Conservation (phyloP, 2,329 filamentous ascomycete genomes). For the Stylonectria norvegica region DNA sequence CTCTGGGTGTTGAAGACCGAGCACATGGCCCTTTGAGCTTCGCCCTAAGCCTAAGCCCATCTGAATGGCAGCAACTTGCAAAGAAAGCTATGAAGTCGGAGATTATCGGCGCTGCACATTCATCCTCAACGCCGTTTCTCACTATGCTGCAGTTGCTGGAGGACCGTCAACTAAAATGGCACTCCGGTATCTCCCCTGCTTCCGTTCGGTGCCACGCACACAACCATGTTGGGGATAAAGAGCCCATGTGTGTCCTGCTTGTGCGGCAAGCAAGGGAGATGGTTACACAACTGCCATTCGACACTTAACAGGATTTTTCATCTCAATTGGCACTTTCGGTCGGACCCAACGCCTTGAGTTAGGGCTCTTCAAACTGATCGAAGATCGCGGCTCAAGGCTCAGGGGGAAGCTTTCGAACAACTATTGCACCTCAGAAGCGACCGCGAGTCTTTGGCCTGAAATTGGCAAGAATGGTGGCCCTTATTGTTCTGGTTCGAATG, state of each 20-base stretch:
- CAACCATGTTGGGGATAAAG: conserved; percentile 16
- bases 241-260: conserved; percentile 22
- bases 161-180: conserved; percentile 22
- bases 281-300: conserved; percentile 9
- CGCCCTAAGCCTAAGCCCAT: conserved; percentile 13
- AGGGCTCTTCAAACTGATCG: too few species aligned
- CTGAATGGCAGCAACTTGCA: conserved; percentile 17
- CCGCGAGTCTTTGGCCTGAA: too few species aligned
- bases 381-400: too few species aligned
- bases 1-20: not conserved
- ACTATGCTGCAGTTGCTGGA: conserved; percentile 23
- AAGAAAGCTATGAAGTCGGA: conserved; percentile 21
- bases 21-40: conserved; percentile 1
- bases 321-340: too few species aligned
- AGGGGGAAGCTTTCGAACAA: not conserved
- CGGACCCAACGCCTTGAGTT: too few species aligned
- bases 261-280: conserved; percentile 23
- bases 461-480: too few species aligned
- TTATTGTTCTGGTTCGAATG: too few species aligned
- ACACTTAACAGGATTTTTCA: not conserved
- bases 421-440: too few species aligned
- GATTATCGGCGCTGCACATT: conserved; percentile 12
- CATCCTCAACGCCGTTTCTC: conserved; percentile 7
- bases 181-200: conserved; percentile 14
- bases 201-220: conserved; percentile 2